A percentile compares a stretch with the other conserved stretches of the same genome.
Conservation (phyloP, 2,329 filamentous ascomycete species). For the Atkinsonella texensis region DNA sequence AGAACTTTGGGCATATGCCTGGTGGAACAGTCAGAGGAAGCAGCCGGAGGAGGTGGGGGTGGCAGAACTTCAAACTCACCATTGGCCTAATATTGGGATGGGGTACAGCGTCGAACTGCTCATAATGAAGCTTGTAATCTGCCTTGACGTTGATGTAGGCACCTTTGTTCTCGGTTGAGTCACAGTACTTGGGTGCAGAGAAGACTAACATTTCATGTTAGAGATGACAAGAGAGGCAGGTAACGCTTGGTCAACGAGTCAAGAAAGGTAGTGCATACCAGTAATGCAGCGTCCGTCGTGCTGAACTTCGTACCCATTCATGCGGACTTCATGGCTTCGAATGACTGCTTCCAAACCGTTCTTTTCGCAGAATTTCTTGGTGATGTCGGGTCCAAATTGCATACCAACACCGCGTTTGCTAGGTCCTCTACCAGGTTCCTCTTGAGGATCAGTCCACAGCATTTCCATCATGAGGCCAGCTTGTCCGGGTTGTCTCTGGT, state of each 20-base stretch:
- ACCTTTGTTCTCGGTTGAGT: slow-evolving; percentile 94
- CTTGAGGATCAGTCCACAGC: slow-evolving; percentile 97
- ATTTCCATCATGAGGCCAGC: slow-evolving; percentile 99
- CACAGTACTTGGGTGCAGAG: slow-evolving; percentile 94
- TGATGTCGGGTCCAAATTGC: slow-evolving; percentile 94
- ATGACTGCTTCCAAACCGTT: slow-evolving; percentile 94
- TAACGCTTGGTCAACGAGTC: background rate
- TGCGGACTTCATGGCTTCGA: slow-evolving; percentile 92
- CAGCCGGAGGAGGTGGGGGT: background rate
- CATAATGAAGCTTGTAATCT: slow-evolving; percentile 82
- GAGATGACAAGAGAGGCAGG: slow-evolving; percentile 13
- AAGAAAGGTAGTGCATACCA: slow-evolving; percentile 35
- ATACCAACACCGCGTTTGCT: slow-evolving; percentile 95
- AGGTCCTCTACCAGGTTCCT: slow-evolving; percentile 72
- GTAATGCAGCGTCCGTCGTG: slow-evolving; percentile 94
- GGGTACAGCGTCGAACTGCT: slow-evolving; percentile 92
- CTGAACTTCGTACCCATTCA: slow-evolving; percentile 98
- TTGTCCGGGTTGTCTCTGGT: slow-evolving; percentile 86
- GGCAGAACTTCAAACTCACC: slow-evolving; percentile 32
- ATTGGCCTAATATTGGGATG: slow-evolving; percentile 95
- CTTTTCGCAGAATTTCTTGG: slow-evolving; percentile 90
- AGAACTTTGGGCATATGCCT: slow-evolving; percentile 78
- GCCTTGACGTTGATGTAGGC: slow-evolving; percentile 95
- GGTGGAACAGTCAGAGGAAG: slow-evolving; percentile 13
- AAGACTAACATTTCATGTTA: slow-evolving; percentile 49